Percentiles rank a stretch among this genome's conserved stretches.
These are phyloP conservation scores for Leccinellum rugosiceps DNA, from an alignment of 768 basidiomycete species.

Conservation along the genomic window DNA sequence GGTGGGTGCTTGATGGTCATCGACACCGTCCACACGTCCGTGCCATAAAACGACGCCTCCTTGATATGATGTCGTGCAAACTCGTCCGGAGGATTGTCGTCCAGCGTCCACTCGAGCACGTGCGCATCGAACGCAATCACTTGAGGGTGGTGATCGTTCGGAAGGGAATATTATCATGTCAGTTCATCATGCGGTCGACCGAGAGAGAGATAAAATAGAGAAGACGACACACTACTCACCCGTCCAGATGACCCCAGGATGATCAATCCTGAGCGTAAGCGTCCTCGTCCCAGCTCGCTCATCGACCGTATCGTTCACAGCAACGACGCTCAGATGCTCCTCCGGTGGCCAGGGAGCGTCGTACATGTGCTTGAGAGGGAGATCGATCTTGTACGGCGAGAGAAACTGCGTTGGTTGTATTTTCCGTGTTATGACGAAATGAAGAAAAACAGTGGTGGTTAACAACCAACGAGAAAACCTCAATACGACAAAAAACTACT, in stretches of 20 bases:
- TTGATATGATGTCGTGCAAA: constrained; percentile 84
- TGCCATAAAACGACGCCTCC: constrained; percentile 83
- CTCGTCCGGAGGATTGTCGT: constrained; percentile 74
- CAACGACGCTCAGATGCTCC: constrained; percentile 50
- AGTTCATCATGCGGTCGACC: background rate
- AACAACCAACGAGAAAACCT: background rate
- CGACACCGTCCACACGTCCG: constrained; percentile 68
- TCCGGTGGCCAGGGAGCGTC: constrained; percentile 46
- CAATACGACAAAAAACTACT: constrained; percentile 9
- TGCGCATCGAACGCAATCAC: constrained; percentile 91
- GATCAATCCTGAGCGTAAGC: constrained; percentile 64
- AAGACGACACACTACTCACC: constrained; percentile 37
- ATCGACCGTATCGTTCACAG: constrained; percentile 56
- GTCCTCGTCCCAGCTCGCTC: constrained; percentile 58
- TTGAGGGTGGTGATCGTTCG: constrained; percentile 15
- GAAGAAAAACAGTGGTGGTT: background rate
- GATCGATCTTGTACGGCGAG: constrained; percentile 74
- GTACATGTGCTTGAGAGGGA: constrained; percentile 50
- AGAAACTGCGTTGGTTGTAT: constrained; percentile 63
- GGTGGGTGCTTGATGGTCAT: constrained; percentile 59
- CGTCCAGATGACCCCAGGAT: constrained; percentile 87
- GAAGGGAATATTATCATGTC: background rate
- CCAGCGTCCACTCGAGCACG: constrained; percentile 80
- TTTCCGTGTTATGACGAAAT: background rate
- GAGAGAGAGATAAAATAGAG: background rate